phyloP scores from a whole-genome alignment of 2,329 filamentous ascomycete species.

The Fusarium bactridioides region DNA sequence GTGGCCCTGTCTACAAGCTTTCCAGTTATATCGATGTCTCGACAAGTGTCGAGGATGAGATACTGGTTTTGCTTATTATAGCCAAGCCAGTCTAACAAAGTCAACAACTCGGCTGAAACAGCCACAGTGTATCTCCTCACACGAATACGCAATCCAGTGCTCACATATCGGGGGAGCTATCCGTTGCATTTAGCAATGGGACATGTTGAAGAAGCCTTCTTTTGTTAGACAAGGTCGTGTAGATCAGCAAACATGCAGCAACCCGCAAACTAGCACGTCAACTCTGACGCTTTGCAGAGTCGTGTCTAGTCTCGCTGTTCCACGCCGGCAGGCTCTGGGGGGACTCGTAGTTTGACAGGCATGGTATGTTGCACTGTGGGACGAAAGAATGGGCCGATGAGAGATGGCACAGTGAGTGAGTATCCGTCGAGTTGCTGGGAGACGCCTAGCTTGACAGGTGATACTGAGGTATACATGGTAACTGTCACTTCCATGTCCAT shows the following conservation, averaged over 20 bases:
- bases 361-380: constrained; percentile 9
- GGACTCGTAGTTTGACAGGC: constrained; percentile 15
- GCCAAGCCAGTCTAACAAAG: neutral
- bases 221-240: constrained; percentile 13
- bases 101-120: constrained; percentile 15
- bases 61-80: neutral
- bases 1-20: neutral
- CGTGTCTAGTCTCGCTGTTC: constrained; percentile 16
- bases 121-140: neutral
- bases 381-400: constrained; percentile 20
- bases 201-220: neutral
- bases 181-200: neutral
- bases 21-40: neutral
- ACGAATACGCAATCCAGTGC: neutral
- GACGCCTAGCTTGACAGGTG: constrained; percentile 19
- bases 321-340: neutral
- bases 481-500: neutral
- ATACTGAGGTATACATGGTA: neutral
- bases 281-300: neutral
- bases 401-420: neutral
- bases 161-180: neutral
- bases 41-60: neutral
- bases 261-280: constrained; percentile 10
- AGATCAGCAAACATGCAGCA: constrained; percentile 30
- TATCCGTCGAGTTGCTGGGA: neutral